Evolutionary conservation across 192 early-diverging fungal species (phyloP), one percentile per base, ranked within the genome.

Genomic region (Jimgerdemannia flammicorona): DNA sequence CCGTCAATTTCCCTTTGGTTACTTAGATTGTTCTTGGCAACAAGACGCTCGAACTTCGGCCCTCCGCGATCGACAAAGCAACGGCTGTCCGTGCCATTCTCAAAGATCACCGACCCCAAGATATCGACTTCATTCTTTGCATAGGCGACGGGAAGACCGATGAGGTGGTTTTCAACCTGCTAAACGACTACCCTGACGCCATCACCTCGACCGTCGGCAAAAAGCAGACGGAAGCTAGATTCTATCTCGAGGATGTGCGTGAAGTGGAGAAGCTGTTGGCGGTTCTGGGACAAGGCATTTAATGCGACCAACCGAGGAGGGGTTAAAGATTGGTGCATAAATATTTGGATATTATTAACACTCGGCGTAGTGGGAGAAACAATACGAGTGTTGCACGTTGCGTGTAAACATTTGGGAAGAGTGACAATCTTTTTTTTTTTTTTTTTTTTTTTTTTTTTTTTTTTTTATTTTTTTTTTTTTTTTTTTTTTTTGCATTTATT

Each of bases 81-180:
- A 92, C 91, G 3, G 94, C 95, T 1, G 93, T 95, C 0, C 87
- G 94, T 40, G 89, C 94, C 4, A 98, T 99, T 67, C 75, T 99
- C 67, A 88, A 87, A 76, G 96, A 98, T 76, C 80, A 96, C 49
- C 74, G 75, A 41, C 68, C 81, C 4, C 72, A 82, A 6, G 64
- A 74, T 4, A 72, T 86, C 67, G 95, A 93, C 54, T 95, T 93
- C 77, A 81, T 95, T 66, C 79, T 97, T 70, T 95, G 92, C 70
- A 80, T 99, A 20, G 98, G 98, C 72, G 96, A 99, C 75, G 96
- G 97, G 11, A 94, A 95, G 77, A 93, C 95, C 11, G 98, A 99
- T 82, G 98, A 99, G 81, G 90, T 89, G n/a, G 88, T 99, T 20
- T 99, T 99, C 72, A 90, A 88, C 17, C 78, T 90, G 71, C 83